Conservation (phyloP, 1,139 yeast genomes). For the Candida freyschussii region DNA sequence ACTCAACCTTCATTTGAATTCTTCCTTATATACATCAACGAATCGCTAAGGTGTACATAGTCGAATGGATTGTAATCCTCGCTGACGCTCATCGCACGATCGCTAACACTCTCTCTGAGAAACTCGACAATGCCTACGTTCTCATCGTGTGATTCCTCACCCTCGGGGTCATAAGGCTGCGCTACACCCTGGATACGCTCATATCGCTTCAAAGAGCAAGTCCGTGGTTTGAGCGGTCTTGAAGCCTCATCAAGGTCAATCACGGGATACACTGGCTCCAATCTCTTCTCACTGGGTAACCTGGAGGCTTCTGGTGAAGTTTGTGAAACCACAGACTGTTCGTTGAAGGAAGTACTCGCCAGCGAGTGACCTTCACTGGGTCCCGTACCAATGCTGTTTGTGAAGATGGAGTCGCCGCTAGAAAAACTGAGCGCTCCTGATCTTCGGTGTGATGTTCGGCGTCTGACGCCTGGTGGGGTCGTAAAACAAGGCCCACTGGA, state of each 20-base stretch:
- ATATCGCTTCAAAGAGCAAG: constrained; percentile 1
- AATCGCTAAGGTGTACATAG: constrained; percentile 4
- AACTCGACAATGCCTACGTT: constrained; percentile 17
- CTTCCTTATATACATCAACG: no score
- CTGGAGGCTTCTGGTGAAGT: no score
- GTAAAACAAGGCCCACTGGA: constrained; percentile 2
- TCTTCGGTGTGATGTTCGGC: constrained; percentile 15
- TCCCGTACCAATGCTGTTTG: no score
- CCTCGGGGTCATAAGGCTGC: constrained; percentile 3
- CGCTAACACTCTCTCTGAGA: constrained; percentile 18
- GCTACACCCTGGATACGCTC: constrained; percentile 2
- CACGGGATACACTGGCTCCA: no score
- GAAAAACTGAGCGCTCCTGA: constrained; percentile 17
- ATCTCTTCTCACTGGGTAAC: no score
- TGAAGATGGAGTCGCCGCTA: constrained; percentile 21
- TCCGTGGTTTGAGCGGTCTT: constrained; percentile 13
- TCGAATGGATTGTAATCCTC: constrained; percentile 12
- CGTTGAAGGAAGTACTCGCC: no score
- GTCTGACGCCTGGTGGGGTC: constrained; percentile 8
- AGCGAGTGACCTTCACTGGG: no score
- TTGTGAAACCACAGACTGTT: no score
- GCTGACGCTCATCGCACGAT: constrained; percentile 13
- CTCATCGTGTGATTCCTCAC: constrained; percentile 7
- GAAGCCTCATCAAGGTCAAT: constrained; percentile 18
- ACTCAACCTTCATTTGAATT: neutral